These are phyloP conservation scores for Parathielavia appendiculata DNA, from an alignment of 495 filamentous ascomycete genomes.

Conservation along the genomic window DNA sequence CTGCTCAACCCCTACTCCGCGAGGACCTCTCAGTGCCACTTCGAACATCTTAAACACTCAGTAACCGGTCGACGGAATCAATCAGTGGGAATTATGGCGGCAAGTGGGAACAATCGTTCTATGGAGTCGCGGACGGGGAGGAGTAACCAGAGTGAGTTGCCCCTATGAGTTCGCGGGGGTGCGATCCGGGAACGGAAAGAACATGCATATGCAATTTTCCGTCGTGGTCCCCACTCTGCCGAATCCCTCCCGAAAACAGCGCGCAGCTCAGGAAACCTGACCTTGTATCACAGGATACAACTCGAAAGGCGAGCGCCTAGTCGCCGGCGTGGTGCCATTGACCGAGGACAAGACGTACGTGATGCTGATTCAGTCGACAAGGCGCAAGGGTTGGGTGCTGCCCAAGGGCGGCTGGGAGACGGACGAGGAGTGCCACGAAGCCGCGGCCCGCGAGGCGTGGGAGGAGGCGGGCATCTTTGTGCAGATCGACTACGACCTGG, in stretches of 20 bases:
- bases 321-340: constrained; percentile 85
- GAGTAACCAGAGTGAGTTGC: constrained; percentile 73
- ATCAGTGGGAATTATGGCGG: constrained; percentile 43
- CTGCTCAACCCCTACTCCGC: neutral
- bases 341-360: constrained; percentile 65
- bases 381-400: constrained; percentile 85
- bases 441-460: constrained; percentile 79
- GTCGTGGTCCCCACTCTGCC: neutral
- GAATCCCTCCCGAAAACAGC: neutral
- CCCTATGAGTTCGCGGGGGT: neutral
- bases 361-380: constrained; percentile 85
- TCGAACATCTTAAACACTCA: neutral
- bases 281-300: constrained; percentile 66
- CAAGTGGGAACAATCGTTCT: constrained; percentile 49
- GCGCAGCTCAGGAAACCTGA: constrained; percentile 31
- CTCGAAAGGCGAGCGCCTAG: constrained; percentile 84
- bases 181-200: no score
- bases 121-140: constrained; percentile 76
- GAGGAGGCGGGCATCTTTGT: constrained; percentile 92
- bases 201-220: neutral
- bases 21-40: neutral
- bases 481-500: constrained; percentile 74
- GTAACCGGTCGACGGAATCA: neutral
- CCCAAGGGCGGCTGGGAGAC: constrained; percentile 97
- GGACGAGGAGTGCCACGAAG: constrained; percentile 66